These are phyloP conservation scores for Basidiobolus meristosporus DNA, from an alignment of 371 early-diverging fungal genomes.

Conservation along the genomic window DNA sequence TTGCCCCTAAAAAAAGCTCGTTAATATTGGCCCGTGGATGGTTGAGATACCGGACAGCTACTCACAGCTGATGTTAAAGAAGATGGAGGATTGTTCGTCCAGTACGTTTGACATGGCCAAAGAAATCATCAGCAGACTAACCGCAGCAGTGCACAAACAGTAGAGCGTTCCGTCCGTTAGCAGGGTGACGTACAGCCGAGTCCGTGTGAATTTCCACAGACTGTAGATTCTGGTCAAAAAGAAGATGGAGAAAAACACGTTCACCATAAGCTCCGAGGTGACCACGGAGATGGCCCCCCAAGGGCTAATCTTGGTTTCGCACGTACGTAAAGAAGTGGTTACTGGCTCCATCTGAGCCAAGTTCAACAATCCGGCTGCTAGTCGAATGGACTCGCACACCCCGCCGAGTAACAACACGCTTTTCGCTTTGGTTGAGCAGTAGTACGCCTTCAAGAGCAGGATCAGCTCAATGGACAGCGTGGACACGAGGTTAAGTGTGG, in stretches of 20 bases:
- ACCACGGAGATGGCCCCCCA: not conserved
- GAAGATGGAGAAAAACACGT: not conserved
- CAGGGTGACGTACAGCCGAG: slow-evolving; percentile 1
- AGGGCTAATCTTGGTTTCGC: not conserved
- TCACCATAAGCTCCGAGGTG: not conserved
- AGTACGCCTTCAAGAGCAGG: slow-evolving; percentile 2
- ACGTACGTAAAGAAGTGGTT: slow-evolving; percentile 1
- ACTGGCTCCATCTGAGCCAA: not conserved
- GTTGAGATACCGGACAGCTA: too few relatives aligned
- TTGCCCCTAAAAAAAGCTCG: too few relatives aligned
- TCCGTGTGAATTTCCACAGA: slow-evolving; percentile 1
- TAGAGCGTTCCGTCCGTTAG: slow-evolving; percentile 1
- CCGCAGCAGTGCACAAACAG: not conserved
- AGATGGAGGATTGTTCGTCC: not conserved
- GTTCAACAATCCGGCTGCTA: not conserved
- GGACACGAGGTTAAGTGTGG: slow-evolving; percentile 1
- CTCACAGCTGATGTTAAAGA: slow-evolving; percentile 6
- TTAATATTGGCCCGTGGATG: too few relatives aligned
- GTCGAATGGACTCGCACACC: too few relatives aligned
- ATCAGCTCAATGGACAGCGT: slow-evolving; percentile 2
- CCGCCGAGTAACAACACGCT: too few relatives aligned
- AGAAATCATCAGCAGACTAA: not conserved
- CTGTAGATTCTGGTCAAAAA: slow-evolving; percentile 2
- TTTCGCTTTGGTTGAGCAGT: too few relatives aligned
- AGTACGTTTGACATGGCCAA: slow-evolving; percentile 1